Evolutionary conservation across 208 protist species (phyloP), one percentile per base, ranked within the genome.

Genomic region (Strigomonas culicis): DNA sequence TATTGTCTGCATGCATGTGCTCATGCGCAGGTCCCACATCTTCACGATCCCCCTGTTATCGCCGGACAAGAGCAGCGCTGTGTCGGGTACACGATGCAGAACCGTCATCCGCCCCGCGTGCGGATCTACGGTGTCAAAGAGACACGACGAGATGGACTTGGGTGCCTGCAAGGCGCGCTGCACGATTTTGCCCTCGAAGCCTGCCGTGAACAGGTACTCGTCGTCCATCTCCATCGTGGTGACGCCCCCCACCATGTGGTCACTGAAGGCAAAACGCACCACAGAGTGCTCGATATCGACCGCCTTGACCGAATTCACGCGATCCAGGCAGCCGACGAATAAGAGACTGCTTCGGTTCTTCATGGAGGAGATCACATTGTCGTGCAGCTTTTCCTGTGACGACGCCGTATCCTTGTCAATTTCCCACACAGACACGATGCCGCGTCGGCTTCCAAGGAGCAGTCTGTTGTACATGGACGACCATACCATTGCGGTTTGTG

Each of bases 11-110:
- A 84, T 34, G 53, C 75, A 84, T 4, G 34, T 27, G 28, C 64
- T 66, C 52, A 77, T 79, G 56, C 82, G 77, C 31, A 88, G 66
- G 49, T 88, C 82, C 82, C 82, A 88, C 32, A 88, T 47, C 66
- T 88, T 88, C 19, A 84, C 25, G 10, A 65, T 71, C 22, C 82
- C 82, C 11, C 67, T 41, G 8, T 64, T 63, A 61, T 88, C 82
- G 52, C 72, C 72, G n/a, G 75, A 79, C 34, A 80, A 52, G 41
- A 88, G 68, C 36, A 81, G 51, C 22, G 77, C 68, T 10, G 68
- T 59, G 52, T 58, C 67, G 6, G 63, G 53, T 1, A 80, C 27
- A 17, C 75, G 70, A 1, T 74, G 28, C 13, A 88, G 31, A 34
- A 47, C 28, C 27, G 61, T 74, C 2, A 88, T 59, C 52, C 78